phyloP scores from a whole-genome alignment of 306 rosid species.

The Begonia fuchsioides region DNA sequence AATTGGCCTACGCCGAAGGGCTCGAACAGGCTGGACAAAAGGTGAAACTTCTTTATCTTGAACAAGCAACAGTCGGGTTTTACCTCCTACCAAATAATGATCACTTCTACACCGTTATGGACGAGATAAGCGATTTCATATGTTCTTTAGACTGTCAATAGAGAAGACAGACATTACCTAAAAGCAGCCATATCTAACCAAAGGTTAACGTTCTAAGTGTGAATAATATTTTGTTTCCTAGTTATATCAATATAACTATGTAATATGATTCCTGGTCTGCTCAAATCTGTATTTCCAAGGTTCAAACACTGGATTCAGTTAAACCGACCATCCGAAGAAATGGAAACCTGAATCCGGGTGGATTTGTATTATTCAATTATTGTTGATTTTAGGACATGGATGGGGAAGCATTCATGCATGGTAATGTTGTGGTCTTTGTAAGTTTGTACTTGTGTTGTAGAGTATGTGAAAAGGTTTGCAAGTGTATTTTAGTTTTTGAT shows the following conservation, averaged over 20 bases:
- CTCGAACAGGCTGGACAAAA: conserved; percentile 64
- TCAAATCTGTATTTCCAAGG: too few species aligned
- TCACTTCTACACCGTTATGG: conserved; percentile 77
- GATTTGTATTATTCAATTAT: conserved; percentile 7
- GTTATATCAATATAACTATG: too few species aligned
- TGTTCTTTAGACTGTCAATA: conserved; percentile 8
- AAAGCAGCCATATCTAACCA: conserved; percentile 28
- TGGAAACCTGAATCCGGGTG: too few species aligned
- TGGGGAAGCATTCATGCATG: conserved; percentile 31
- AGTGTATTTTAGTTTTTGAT: conserved; percentile 2
- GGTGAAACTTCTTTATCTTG: conserved; percentile 56
- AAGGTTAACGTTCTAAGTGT: conserved; percentile 15
- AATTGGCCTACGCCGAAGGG: conserved; percentile 72
- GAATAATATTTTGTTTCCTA: background rate
- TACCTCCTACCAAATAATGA: conserved; percentile 81
- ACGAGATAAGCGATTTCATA: conserved; percentile 30
- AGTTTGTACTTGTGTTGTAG: conserved; percentile 34
- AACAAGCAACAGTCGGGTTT: conserved; percentile 86
- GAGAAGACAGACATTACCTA: conserved; percentile 39
- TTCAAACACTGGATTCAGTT: too few species aligned
- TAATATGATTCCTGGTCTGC: too few species aligned
- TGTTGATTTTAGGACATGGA: conserved; percentile 52
- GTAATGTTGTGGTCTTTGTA: conserved; percentile 38
- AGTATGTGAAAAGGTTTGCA: conserved; percentile 25
- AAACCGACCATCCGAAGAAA: too few species aligned